Percentiles rank a stretch among this genome's conserved stretches.
These are phyloP conservation scores for Hortiboletus campestris DNA, from an alignment of 768 basidiomycete genomes.

Conservation along the genomic window DNA sequence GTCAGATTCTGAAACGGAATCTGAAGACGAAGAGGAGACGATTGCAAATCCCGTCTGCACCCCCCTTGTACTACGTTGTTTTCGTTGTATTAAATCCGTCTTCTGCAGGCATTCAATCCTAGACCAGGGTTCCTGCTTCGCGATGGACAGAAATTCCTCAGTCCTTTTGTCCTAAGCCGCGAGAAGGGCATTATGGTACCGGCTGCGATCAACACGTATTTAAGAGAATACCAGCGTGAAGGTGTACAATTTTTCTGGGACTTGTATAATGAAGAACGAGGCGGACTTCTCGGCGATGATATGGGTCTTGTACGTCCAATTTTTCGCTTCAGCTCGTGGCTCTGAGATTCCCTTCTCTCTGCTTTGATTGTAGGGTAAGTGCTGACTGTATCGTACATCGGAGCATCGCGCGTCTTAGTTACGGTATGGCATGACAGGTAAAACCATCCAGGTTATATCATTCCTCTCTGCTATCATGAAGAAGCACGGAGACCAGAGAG, in stretches of 20 bases:
- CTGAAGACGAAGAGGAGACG: slow-evolving; percentile 38
- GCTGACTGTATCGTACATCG: neutral
- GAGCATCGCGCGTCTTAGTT: neutral
- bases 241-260: slow-evolving; percentile 82
- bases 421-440: slow-evolving; percentile 47
- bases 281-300: slow-evolving; percentile 91
- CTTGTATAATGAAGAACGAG: slow-evolving; percentile 62
- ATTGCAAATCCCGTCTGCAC: slow-evolving; percentile 32
- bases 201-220: slow-evolving; percentile 72
- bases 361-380: slow-evolving; percentile 26
- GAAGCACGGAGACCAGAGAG: slow-evolving; percentile 64
- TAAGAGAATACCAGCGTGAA: slow-evolving; percentile 90
- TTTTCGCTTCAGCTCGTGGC: neutral
- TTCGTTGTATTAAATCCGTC: neutral
- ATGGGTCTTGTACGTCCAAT: slow-evolving; percentile 73
- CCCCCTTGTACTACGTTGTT: neutral
- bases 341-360: neutral
- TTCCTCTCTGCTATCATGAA: slow-evolving; percentile 91
- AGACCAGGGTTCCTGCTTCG: slow-evolving; percentile 56
- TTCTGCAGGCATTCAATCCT: slow-evolving; percentile 38
- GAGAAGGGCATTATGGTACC: slow-evolving; percentile 53
- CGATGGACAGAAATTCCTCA: slow-evolving; percentile 40
- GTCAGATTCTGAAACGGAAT: slow-evolving; percentile 43
- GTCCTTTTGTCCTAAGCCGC: slow-evolving; percentile 52
- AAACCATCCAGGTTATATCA: slow-evolving; percentile 92